Evolutionary conservation across 768 basidiomycete species (phyloP).

Genomic region (Tricholoma hemisulphureum): DNA sequence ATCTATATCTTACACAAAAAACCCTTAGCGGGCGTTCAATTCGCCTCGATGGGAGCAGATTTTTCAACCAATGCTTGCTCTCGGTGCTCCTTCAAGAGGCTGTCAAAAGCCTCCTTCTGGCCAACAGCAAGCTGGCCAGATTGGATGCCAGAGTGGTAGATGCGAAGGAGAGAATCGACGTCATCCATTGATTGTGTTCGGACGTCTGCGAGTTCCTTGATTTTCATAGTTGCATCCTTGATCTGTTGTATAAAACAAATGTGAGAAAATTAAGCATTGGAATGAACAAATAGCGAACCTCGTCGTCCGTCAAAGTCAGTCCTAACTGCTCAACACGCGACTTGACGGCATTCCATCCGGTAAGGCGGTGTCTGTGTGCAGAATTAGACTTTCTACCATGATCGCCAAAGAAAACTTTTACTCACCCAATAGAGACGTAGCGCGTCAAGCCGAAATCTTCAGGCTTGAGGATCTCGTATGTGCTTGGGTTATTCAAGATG

Average conservation of each 20-base stretch:
- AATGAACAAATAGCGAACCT: constrained; percentile 47
- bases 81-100: constrained; percentile 78
- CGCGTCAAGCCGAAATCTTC: constrained; percentile 97
- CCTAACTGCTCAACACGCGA: constrained; percentile 97
- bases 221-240: constrained; percentile 98
- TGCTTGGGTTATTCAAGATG: constrained; percentile 98
- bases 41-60: not conserved
- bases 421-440: constrained; percentile 94
- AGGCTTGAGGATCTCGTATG: constrained; percentile 98
- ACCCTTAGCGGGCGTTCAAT: not conserved
- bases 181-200: constrained; percentile 99
- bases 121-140: constrained; percentile 91
- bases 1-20: not conserved
- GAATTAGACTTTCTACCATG: not conserved
- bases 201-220: constrained; percentile 98
- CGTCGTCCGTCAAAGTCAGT: constrained; percentile 83
- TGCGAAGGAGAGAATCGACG: constrained; percentile 92
- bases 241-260: constrained; percentile 44
- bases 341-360: constrained; percentile 99
- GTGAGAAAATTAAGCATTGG: constrained; percentile 1
- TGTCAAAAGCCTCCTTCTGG: constrained; percentile 89
- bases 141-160: constrained; percentile 93
- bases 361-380: constrained; percentile 75
- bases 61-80: constrained; percentile 12
- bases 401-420: constrained; percentile 8